Evolutionary conservation across 257 asterid genomes (phyloP).

Genomic region (Fraxinus cuspidata): DNA sequence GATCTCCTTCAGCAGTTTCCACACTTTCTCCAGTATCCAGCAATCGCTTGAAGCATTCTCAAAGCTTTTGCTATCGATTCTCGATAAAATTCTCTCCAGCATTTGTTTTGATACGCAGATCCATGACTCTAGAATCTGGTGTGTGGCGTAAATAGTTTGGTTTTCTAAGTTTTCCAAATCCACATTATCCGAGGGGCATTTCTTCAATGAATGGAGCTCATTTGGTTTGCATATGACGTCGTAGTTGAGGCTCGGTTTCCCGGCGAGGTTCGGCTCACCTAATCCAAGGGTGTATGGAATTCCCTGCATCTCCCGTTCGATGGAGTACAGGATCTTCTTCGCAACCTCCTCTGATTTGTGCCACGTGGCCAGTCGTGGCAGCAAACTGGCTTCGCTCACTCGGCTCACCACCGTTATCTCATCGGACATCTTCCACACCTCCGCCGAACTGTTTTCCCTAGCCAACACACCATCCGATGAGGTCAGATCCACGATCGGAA

Average conservation of each 20-base stretch:
- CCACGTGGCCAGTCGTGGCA: constrained; percentile 79
- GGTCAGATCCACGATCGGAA: constrained; percentile 64
- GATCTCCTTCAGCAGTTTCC: constrained; percentile 57
- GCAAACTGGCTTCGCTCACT: constrained; percentile 72
- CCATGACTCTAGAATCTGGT: constrained; percentile 86
- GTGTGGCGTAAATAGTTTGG: constrained; percentile 57
- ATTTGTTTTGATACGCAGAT: constrained; percentile 50
- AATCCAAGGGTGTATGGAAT: constrained; percentile 78
- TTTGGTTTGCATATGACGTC: constrained; percentile 77
- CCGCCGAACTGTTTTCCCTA: constrained; percentile 69
- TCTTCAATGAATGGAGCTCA: constrained; percentile 64
- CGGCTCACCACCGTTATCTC: constrained; percentile 69
- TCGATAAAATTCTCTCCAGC: constrained; percentile 41
- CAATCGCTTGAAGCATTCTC: constrained; percentile 53
- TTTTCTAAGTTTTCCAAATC: constrained; percentile 56
- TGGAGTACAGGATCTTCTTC: constrained; percentile 56
- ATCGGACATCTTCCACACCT: constrained; percentile 80
- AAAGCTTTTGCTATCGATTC: constrained; percentile 41
- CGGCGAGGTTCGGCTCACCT: constrained; percentile 85
- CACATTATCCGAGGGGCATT: constrained; percentile 43
- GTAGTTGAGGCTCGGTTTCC: constrained; percentile 80
- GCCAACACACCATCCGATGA: constrained; percentile 45
- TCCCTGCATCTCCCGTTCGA: constrained; percentile 78
- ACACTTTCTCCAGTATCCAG: constrained; percentile 70
- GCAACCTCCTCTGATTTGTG: constrained; percentile 58